Conservation (phyloP, 345 rosid genomes). For the rapeseed (Brassica napus) region DNA sequence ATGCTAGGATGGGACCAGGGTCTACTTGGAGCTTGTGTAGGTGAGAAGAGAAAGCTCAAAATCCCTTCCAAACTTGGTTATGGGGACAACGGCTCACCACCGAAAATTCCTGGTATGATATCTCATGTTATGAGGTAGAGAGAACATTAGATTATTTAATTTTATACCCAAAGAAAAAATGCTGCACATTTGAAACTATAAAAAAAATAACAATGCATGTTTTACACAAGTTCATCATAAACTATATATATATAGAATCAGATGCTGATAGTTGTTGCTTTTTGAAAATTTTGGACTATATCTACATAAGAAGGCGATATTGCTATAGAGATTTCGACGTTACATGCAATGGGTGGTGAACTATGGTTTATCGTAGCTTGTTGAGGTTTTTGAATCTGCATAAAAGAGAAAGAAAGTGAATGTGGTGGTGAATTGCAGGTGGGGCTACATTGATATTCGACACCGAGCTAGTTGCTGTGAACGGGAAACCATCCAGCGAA, state of each 20-base stretch:
- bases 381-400: background rate
- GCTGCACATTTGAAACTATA: background rate
- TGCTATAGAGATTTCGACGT: background rate
- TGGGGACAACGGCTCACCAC: constrained; percentile 89
- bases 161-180: background rate
- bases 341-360: background rate
- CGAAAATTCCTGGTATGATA: constrained; percentile 79
- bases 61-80: constrained; percentile 95
- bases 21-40: constrained; percentile 77
- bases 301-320: background rate
- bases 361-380: background rate
- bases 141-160: constrained; percentile 10
- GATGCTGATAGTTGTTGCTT: background rate
- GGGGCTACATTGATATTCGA: constrained; percentile 90
- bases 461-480: constrained; percentile 87
- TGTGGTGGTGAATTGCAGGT: constrained; percentile 47
- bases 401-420: background rate
- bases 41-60: constrained; percentile 93
- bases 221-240: background rate
- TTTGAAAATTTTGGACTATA: background rate
- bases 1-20: constrained; percentile 98
- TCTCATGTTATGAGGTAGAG: background rate
- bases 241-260: background rate
- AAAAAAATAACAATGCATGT: background rate
- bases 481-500: constrained; percentile 56